Base-by-base conservation (phyloP, 768 basidiomycete species). In the Suillus plorans region DNA sequence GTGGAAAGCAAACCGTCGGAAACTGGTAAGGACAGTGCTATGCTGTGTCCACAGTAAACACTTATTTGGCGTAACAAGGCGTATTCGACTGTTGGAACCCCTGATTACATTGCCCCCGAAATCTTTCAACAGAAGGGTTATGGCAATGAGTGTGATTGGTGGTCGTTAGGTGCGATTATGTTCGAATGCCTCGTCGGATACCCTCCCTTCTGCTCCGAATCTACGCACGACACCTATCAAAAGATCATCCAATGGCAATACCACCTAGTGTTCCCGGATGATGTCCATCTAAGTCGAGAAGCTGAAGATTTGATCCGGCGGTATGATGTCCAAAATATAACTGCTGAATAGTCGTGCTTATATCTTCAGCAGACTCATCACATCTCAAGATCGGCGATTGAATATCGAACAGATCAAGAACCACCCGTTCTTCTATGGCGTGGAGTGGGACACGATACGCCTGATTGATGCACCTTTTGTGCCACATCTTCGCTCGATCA, bases 121-220 rank as follows among this genome's bases (percentile, higher is more conserved):
- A 97, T 98, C 72, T 99, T 99, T 83, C 77, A 91, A 66, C 94
- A 96, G 75, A 90, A 93, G 73, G 97, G 97, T n/a, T 99, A 99
- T 75, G 95, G 94, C 28, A 94, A 96, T 71, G 96, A 97, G 77
- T 98, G 96, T 72, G 97, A 99, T 77, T 99, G 96, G 95, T 99
- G 97, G 97, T 97, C 96, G 9, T 84, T 99, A 36, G 97, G 97
- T 5, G 94, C 95, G 20, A 98, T 99, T 81, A 96, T 94, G 91
- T 99, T 97, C 75, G 97, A 99, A 78, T 97, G 92, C 77, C 80
- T 99, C 28, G 94, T 99, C 68, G 97, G 97, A 63, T 99, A 97
- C 77, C 95, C 96, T 28, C 95, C 95, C 0, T 96, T 98, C 81
- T 98, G 95, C 77, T 94, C 89, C 3, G 95, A 99, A 75, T 92